These are phyloP conservation scores for Colletotrichum echinochloae DNA, from an alignment of 2,329 filamentous ascomycete species.

Conservation along the genomic window DNA sequence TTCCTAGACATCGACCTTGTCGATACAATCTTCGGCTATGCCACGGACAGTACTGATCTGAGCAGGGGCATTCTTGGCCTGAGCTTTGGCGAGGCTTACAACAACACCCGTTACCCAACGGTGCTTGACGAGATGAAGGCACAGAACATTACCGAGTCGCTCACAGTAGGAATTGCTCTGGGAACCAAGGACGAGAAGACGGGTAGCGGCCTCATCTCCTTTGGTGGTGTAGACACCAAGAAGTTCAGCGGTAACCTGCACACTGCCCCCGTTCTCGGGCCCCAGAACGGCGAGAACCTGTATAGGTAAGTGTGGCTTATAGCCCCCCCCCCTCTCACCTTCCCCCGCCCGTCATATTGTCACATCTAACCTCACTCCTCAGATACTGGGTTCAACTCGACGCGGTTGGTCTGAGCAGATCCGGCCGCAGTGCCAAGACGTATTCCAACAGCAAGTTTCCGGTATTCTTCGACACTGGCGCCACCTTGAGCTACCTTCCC, in stretches of 20 bases:
- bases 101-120: conserved; percentile 47
- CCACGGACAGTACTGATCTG: conserved; percentile 45
- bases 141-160: conserved; percentile 46
- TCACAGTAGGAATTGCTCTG: conserved; percentile 50
- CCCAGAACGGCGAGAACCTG: conserved; percentile 45
- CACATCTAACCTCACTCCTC: conserved; percentile 2
- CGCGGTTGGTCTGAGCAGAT: conserved; percentile 50
- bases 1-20: conserved; percentile 43
- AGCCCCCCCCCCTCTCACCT: no score
- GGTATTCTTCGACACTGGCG: conserved; percentile 74
- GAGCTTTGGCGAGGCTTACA: conserved; percentile 45
- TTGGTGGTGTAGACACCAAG: conserved; percentile 60
- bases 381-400: conserved; percentile 59
- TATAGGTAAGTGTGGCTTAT: conserved; percentile 32
- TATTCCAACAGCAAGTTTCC: conserved; percentile 51
- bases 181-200: conserved; percentile 46
- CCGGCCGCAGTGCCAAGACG: conserved; percentile 44
- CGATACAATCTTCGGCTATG: conserved; percentile 49
- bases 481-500: conserved; percentile 75
- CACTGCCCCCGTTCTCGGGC: conserved; percentile 46
- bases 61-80: conserved; percentile 50
- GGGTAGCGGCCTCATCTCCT: conserved; percentile 51
- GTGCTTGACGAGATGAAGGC: conserved; percentile 47
- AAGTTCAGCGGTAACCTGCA: conserved; percentile 56
- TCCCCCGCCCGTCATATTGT: no score